Conservation (phyloP, 768 basidiomycete species). For the Kwoniella newhampshirensis region DNA sequence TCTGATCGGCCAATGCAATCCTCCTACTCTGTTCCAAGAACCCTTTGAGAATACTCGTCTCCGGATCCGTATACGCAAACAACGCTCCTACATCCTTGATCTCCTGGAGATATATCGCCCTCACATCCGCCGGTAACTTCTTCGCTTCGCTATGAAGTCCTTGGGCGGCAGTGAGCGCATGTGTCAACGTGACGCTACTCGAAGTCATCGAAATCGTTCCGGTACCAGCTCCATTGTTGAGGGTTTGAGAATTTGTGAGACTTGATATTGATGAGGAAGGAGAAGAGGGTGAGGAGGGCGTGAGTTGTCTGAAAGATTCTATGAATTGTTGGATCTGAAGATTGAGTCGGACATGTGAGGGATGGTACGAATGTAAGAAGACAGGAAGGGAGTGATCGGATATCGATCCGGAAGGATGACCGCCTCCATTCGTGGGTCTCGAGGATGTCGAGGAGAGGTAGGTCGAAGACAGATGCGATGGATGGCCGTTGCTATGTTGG, state of each 20-base stretch:
- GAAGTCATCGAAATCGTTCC: background rate
- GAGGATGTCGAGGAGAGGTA: background rate
- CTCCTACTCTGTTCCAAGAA: constrained; percentile 77
- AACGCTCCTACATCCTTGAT: constrained; percentile 72
- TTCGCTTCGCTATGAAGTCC: constrained; percentile 68
- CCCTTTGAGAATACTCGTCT: constrained; percentile 68
- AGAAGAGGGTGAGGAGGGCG: constrained; percentile 68
- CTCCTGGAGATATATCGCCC: constrained; percentile 66
- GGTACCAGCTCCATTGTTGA: background rate
- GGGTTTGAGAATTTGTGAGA: constrained; percentile 10
- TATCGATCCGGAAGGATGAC: background rate
- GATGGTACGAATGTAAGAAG: constrained; percentile 60
- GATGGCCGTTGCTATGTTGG: constrained; percentile 5
- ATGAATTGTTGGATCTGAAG: constrained; percentile 84
- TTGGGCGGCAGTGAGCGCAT: constrained; percentile 55
- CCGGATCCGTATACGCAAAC: constrained; percentile 79
- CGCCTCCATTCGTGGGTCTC: background rate
- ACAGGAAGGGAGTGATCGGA: constrained; percentile 26
- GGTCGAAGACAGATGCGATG: background rate
- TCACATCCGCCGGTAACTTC: constrained; percentile 63
- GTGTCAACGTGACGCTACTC: constrained; percentile 24
- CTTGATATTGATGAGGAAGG: constrained; percentile 65
- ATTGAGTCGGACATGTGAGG: constrained; percentile 76
- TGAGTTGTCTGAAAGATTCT: constrained; percentile 64
- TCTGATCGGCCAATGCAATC: constrained; percentile 79